Evolutionary conservation across 768 basidiomycete genomes (phyloP), one percentile per base, ranked within the genome.

Genomic region (Ramaria rubella): DNA sequence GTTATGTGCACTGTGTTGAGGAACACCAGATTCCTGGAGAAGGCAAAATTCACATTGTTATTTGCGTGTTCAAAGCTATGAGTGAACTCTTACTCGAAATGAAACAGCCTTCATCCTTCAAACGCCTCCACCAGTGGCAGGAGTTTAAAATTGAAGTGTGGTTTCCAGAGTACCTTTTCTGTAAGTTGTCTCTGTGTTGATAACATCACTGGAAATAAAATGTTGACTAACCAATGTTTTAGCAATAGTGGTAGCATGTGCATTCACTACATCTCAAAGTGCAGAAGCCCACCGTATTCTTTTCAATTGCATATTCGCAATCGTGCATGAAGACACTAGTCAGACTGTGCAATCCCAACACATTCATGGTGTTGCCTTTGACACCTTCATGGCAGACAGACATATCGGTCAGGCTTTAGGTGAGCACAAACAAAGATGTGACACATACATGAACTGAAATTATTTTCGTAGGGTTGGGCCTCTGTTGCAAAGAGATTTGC

Each of bases 201-300:
- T 45, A 7, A 9, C 19, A 24, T 9, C 19, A 19, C 43, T 45
- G n/a, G n/a, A n/a, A n/a, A n/a, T n/a, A 24, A 45, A 7, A n/a
- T 7, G 8, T 9, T 8, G n/a, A 7, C 17, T 8, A n/a, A 7
- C 8, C 19, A n/a, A 45, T 7, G 8, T 19, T 7, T n/a, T 43
- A 66, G 67, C 67, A 15, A 54, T 69, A 12, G 58, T 65, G 0
- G 31, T 56, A 0, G 60, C 60, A 1, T 55, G 51, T 17, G 67
- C 66, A 4, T 69, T 70, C 23, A 69, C 59, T 6, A 69, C 58
- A 2, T 69, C 61, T 0, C 64, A 68, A 42, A 63, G 60, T 17
- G 64, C 69, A 0, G 31, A 66, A 14, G 64, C 65, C 5, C 65
- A 71, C 30, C 21, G 59, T 3, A 63, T 65, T 15, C 49, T 69